Evolutionary conservation across 345 rosid species (phyloP).

Genomic region (Pugionium cornutum): DNA sequence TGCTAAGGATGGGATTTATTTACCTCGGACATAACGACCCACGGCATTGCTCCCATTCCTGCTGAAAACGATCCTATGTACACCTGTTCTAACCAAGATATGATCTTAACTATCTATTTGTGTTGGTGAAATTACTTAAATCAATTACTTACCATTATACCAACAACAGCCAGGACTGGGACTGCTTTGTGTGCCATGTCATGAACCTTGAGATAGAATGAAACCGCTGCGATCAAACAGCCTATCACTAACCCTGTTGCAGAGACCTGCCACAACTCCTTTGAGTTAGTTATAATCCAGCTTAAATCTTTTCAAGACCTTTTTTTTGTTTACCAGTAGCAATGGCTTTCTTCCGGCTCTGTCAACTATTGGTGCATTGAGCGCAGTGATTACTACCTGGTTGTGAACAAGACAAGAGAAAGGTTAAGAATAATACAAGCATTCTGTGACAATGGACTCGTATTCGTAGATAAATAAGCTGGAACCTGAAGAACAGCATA

Average conservation of each 20-base stretch:
- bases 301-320: neutral
- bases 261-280: slow-evolving; percentile 49
- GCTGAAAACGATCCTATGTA: slow-evolving; percentile 80
- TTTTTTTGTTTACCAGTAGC: slow-evolving; percentile 50
- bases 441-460: neutral
- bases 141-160: slow-evolving; percentile 62
- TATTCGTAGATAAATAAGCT: slow-evolving; percentile 15
- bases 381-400: slow-evolving; percentile 75
- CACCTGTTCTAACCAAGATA: slow-evolving; percentile 48
- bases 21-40: slow-evolving; percentile 99
- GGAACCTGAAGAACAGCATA: slow-evolving; percentile 89
- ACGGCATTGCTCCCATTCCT: slow-evolving; percentile 98
- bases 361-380: slow-evolving; percentile 63
- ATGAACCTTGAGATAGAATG: slow-evolving; percentile 78
- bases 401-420: slow-evolving; percentile 20
- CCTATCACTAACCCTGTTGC: slow-evolving; percentile 69
- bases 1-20: slow-evolving; percentile 31
- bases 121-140: neutral
- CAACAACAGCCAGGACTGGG: slow-evolving; percentile 72
- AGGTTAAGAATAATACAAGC: neutral
- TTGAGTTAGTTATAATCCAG: slow-evolving; percentile 18
- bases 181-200: slow-evolving; percentile 62
- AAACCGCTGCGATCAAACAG: slow-evolving; percentile 54
- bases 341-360: slow-evolving; percentile 92
- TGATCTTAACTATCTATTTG: too few relatives aligned